phyloP scores from a whole-genome alignment of 164 flowering plant genomes.

The Amborella trichopoda region DNA sequence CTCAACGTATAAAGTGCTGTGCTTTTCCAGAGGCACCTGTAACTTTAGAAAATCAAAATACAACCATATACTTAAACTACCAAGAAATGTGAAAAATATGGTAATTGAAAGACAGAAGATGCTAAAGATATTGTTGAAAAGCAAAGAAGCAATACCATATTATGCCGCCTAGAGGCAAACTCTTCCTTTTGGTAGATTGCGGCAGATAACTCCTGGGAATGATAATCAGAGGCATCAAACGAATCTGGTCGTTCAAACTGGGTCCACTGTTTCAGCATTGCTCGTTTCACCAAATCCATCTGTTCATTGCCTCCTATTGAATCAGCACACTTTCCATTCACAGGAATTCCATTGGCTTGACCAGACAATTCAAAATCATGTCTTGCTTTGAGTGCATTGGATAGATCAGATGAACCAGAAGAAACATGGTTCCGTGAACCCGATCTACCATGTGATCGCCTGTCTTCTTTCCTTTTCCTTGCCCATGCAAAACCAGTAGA shows the following conservation, averaged over 20 bases:
- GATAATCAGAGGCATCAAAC: conserved; percentile 76
- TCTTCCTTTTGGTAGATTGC: conserved; percentile 48
- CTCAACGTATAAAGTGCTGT: no score
- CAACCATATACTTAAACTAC: no score
- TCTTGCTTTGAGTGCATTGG: conserved; percentile 16
- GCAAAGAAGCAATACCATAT: conserved; percentile 26
- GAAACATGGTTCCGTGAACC: conserved; percentile 42
- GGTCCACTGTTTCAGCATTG: conserved; percentile 43
- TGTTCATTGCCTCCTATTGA: conserved; percentile 39
- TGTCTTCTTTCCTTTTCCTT: conserved; percentile 44
- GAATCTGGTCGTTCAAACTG: conserved; percentile 72
- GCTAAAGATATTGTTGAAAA: neutral
- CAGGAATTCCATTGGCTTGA: conserved; percentile 27
- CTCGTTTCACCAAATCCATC: conserved; percentile 30
- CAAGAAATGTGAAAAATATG: neutral
- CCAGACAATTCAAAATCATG: conserved; percentile 28
- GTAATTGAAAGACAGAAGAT: neutral
- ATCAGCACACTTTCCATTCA: conserved; percentile 15
- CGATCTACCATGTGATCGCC: conserved; percentile 52
- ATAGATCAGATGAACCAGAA: conserved; percentile 25
- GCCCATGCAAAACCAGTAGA: conserved; percentile 99
- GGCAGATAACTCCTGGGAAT: conserved; percentile 67
- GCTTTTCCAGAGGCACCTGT: no score
- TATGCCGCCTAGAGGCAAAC: conserved; percentile 30
- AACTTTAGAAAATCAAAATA: no score